Evolutionary conservation across 2,329 filamentous ascomycete genomes (phyloP), one percentile per base, ranked within the genome.

Genomic region (Triangularia verruculosa): DNA sequence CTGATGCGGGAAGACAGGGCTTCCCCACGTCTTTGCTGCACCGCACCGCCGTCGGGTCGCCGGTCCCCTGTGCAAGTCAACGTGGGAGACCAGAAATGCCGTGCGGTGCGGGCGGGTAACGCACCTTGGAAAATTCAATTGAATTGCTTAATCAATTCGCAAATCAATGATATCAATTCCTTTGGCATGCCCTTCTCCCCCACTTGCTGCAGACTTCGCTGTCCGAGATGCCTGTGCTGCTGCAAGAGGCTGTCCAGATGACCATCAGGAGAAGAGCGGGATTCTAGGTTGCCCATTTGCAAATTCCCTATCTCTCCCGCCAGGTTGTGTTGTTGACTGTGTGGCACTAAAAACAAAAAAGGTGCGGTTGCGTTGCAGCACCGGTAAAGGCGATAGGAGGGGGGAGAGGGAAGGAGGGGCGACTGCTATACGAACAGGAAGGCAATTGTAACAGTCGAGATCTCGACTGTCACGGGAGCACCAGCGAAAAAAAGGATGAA

Each of bases 301-400:
- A 28, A 47, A 47, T 47, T 47, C n/a, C 39, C 39, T 47, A 47
- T 47, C 39, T 20, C 39, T 47, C 39, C 13, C n/a, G 39, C 39
- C 39, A 47, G 39, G n/a, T n/a, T 47, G 4, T 47, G 39, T 20
- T 17, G 39, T 47, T 17, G 39, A 47, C 9, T 17, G 39, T 17
- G 39, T 47, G 51, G 11, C 39, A 52, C 57, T 52, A 59, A 25
- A 52, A 20, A 52, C 22, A 54, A n/a, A 58, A 58, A 11, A 52
- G 24, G 57, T 59, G 57, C 39, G 57, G 57, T 59, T 59, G 57
- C 57, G 39, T 59, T 59, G 57, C 57, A 59, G 39, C 57, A 43
- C 57, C 57, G 57, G 57, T 59, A 24, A 59, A 43, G 57, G 32
- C 57, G 57, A 52, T 17, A 52, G 57, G 20, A 58, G n/a, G n/a